Evolutionary conservation across 345 rosid species (phyloP).

Genomic region (Salix dunnii): DNA sequence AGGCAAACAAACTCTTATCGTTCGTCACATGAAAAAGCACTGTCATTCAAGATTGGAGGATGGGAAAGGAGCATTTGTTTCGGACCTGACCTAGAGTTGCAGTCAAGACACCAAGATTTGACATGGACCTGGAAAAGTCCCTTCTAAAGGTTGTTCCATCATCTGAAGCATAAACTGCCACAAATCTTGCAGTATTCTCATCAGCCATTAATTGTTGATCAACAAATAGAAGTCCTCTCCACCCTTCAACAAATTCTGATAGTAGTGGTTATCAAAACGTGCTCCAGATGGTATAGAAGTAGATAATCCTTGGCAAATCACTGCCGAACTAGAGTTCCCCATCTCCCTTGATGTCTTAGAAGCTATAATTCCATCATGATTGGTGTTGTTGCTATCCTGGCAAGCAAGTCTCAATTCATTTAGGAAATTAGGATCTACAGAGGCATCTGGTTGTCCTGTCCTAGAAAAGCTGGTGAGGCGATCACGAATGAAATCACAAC

Average conservation of each 20-base stretch:
- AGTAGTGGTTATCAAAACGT: conserved; percentile 39
- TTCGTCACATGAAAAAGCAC: not conserved
- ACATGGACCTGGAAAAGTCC: conserved; percentile 47
- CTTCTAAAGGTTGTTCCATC: conserved; percentile 35
- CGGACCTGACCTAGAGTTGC: conserved; percentile 36
- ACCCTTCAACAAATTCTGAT: conserved; percentile 35
- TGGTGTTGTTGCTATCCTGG: conserved; percentile 8
- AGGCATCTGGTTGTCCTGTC: conserved; percentile 41
- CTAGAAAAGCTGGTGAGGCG: conserved; percentile 41
- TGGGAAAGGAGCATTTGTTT: conserved; percentile 16
- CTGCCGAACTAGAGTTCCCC: conserved; percentile 4
- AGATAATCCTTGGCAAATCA: conserved; percentile 10
- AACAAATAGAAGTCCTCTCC: conserved; percentile 43
- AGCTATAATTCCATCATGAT: conserved; percentile 11
- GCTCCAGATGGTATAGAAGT: conserved; percentile 31
- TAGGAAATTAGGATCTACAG: conserved; percentile 34
- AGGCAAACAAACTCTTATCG: too few relatives aligned
- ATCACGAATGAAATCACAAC: conserved; percentile 36
- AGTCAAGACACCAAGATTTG: conserved; percentile 33
- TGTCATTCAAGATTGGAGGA: not conserved
- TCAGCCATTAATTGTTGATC: conserved; percentile 55
- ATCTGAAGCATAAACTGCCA: conserved; percentile 31
- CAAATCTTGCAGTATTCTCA: conserved; percentile 34
- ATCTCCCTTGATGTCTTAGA: conserved; percentile 3
- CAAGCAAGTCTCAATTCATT: conserved; percentile 31